Base-by-base conservation (phyloP, 306 rosid genomes). In the Medicago lupulina region DNA sequence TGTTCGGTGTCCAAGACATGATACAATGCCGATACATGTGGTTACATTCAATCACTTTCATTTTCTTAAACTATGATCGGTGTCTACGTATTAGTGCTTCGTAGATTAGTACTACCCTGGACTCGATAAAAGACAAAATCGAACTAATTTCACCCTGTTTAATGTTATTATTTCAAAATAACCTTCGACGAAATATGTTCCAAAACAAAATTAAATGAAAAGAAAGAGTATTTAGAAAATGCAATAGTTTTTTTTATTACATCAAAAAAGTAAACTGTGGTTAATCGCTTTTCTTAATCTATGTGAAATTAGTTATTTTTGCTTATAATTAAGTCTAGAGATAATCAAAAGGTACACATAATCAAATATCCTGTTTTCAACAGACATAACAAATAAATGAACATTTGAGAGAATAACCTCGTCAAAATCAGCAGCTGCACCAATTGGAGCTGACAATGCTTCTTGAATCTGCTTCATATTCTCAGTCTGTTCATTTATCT, bases 401-500 rank as follows among this genome's bases (percentile, higher is more conserved):
- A 76, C 9, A 78, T 60, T 38, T 55, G 40, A 60, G 67, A 81
- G 59, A 40, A 61, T 9, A 54, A 95, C 99, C 97, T 95, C 99
- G 21, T 95, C 99, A 75, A 95, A 95, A 86, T 95, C 99, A 66
- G 91, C 96, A 46, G 92, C 80, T 23, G 94, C 88, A 75, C 97
- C 97, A 75, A 95, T 71, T 70, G 99, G 99, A 84, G 92, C 61
- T 17, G 99, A 89, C 85, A 95, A 77, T 66, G 99, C 99, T 70
- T 92, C 99, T 83, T 95, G 99, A 67, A 95, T 95, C 89, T 88
- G 95, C 73, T 95, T 95, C 99, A 95, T 95, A 83, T 92, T 95
- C 84, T 95, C 99, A 0, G 97, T 95, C 80, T 95, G 99, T 79
- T 95, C 99, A 77, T 95, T 95, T 78, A 95, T 95, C 88, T 95